Conservation (phyloP, 352 stramenopile species). For the Pilasporangium apinafurcum region DNA sequence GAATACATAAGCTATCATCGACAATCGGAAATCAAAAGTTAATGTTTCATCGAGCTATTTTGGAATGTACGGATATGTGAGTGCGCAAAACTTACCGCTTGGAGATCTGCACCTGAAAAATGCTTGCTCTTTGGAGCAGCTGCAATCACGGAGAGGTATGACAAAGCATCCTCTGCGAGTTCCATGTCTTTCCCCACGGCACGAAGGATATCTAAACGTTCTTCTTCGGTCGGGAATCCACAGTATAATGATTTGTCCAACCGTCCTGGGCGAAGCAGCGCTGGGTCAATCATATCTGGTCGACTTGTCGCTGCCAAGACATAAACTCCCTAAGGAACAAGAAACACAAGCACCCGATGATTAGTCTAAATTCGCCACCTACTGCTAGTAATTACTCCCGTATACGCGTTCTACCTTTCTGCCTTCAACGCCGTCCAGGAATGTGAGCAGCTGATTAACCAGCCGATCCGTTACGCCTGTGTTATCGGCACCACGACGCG, state of each 20-base stretch:
- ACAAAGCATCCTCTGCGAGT: conserved; percentile 51
- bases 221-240: conserved; percentile 76
- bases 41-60: too few species aligned
- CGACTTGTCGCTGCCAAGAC: conserved; percentile 95
- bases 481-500: conserved; percentile 89
- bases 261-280: conserved; percentile 90
- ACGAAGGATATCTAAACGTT: conserved; percentile 77
- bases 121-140: conserved; percentile 57
- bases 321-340: conserved; percentile 74
- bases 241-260: conserved; percentile 94
- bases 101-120: conserved; percentile 91
- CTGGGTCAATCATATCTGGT: conserved; percentile 96
- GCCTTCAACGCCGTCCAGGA: conserved; percentile 95
- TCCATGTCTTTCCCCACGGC: conserved; percentile 76
- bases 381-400: too few species aligned
- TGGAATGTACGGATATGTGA: background rate
- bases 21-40: background rate
- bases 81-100: conserved; percentile 60
- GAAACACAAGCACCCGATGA: background rate
- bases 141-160: conserved; percentile 73
- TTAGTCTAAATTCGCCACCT: background rate
- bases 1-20: conserved; percentile 83
- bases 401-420: conserved; percentile 39
- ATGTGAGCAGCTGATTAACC: conserved; percentile 98
- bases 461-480: conserved; percentile 96